Conservation (phyloP, 257 asterid genomes). For the Solanum okadae region DNA sequence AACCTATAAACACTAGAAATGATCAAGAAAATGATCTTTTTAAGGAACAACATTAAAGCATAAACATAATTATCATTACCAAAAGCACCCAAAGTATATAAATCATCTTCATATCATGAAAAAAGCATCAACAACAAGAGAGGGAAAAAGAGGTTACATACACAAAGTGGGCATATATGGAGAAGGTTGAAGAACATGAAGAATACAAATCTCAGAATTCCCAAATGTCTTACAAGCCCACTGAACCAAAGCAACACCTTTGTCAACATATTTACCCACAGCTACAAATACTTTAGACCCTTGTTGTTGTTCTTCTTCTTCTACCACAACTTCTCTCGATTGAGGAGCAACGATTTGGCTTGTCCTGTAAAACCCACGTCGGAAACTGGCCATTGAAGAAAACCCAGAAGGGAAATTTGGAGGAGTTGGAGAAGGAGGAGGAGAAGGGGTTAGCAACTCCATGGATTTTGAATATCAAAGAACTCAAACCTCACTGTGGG, state of each 20-base stretch:
- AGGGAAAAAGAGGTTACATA: constrained; percentile 18
- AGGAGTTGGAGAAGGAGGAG: constrained; percentile 2
- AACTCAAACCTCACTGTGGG: background rate
- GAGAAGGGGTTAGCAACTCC: constrained; percentile 26
- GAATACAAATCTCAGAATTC: constrained; percentile 45
- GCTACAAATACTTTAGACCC: constrained; percentile 50
- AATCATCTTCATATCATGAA: background rate
- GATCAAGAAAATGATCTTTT: background rate
- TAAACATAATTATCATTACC: background rate
- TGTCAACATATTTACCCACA: constrained; percentile 57
- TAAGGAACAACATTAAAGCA: background rate
- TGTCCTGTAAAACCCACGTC: constrained; percentile 7
- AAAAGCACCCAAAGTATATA: background rate
- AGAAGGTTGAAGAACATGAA: constrained; percentile 80
- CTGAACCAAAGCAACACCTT: constrained; percentile 44
- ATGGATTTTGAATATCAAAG: background rate
- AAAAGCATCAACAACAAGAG: background rate
- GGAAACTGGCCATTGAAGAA: constrained; percentile 7
- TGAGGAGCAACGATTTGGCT: constrained; percentile 4
- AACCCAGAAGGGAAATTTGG: constrained; percentile 10
- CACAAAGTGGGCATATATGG: constrained; percentile 66
- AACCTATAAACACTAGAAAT: background rate
- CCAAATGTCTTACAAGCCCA: constrained; percentile 50
- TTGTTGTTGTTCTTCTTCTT: background rate
- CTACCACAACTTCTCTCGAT: constrained; percentile 9